Percentiles rank a stretch among this genome's conserved stretches.
Conservation (phyloP, 2,329 filamentous ascomycete species). For the Microdochium trichocladiopsis region DNA sequence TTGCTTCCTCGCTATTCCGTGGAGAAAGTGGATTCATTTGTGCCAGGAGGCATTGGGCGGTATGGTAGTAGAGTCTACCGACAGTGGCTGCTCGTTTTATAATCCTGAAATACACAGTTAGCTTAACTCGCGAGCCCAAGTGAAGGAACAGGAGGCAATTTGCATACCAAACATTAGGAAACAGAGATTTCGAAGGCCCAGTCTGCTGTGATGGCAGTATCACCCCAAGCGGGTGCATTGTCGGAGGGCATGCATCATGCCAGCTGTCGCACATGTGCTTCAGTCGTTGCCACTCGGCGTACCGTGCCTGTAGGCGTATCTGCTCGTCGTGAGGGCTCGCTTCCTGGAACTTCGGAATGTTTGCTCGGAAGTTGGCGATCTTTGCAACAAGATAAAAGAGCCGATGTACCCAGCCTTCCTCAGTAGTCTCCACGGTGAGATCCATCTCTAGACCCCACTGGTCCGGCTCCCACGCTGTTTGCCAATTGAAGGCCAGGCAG, state of each 20-base stretch:
- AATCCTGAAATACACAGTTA: slow-evolving; percentile 44
- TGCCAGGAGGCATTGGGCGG: slow-evolving; percentile 71
- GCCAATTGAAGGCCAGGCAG: slow-evolving; percentile 82
- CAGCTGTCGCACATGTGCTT: slow-evolving; percentile 78
- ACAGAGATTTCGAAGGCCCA: slow-evolving; percentile 51
- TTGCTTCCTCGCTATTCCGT: slow-evolving; percentile 58
- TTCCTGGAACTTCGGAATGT: slow-evolving; percentile 54
- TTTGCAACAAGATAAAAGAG: slow-evolving; percentile 87
- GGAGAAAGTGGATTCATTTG: slow-evolving; percentile 69
- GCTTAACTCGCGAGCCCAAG: not conserved
- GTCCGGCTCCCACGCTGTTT: slow-evolving; percentile 81
- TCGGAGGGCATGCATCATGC: slow-evolving; percentile 70
- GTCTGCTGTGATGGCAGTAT: slow-evolving; percentile 58
- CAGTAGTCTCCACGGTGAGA: slow-evolving; percentile 22
- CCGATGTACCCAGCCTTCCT: slow-evolving; percentile 82
- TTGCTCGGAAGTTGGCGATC: slow-evolving; percentile 76
- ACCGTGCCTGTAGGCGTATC: slow-evolving; percentile 54
- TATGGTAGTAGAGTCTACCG: slow-evolving; percentile 83
- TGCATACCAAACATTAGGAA: slow-evolving; percentile 78
- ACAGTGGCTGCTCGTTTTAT: slow-evolving; percentile 77
- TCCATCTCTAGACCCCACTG: slow-evolving; percentile 83
- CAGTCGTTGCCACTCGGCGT: slow-evolving; percentile 72
- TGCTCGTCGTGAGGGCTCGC: slow-evolving; percentile 56
- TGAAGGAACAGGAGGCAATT: not conserved
- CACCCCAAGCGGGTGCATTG: slow-evolving; percentile 82